Base-by-base conservation (phyloP, 2,329 filamentous ascomycete genomes). In the Pestalotiopsis sp. region DNA sequence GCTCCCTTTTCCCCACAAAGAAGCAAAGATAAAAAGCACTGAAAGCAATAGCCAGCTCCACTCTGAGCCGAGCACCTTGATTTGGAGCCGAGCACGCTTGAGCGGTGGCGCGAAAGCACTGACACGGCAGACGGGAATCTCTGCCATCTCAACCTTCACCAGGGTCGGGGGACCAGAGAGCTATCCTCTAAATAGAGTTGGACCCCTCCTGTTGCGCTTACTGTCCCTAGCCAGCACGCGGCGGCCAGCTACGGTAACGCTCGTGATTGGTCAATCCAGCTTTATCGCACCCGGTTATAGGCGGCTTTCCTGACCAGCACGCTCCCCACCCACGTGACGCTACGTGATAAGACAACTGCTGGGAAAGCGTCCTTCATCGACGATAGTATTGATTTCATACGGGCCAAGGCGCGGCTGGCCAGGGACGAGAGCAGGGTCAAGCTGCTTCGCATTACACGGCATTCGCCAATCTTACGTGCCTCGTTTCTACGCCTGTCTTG, bases 261-360 rank as follows among this genome's bases (percentile, higher is more conserved):
- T 39, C 67, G 17, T 76, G 68, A 78, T 78, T 78, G 74, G 76
- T 58, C 75, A 75, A 76, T 76, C 71, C 68, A 39, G 68, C 64
- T 65, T 64, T 70, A 45, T 66, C 66, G 64, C n/a, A 61, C 9
- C 71, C 77, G 77, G 77, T 68, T 79, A 79, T 69, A 68, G 69
- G 70, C 77, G 77, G 77, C 77, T 74, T 74, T 76, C 67, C 41
- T 17, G 49, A 65, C 62, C 45, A 61, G 64, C 72, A 76, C 76
- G 74, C 60, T 60, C 65, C 68, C 65, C 64, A 65, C 67, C 74
- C 76, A 78, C 77, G 75, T 78, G 76, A 78, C 72, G 66, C 41
- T 65, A 64, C 68, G 69, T 67, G 74, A 77, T 77, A 77, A 77
- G 75, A 41, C 65, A 70, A 25, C 65, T 62, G 66, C 66, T 65